These are phyloP conservation scores for Thelephora ganbajun DNA, from an alignment of 768 basidiomycete species.

Conservation along the genomic window DNA sequence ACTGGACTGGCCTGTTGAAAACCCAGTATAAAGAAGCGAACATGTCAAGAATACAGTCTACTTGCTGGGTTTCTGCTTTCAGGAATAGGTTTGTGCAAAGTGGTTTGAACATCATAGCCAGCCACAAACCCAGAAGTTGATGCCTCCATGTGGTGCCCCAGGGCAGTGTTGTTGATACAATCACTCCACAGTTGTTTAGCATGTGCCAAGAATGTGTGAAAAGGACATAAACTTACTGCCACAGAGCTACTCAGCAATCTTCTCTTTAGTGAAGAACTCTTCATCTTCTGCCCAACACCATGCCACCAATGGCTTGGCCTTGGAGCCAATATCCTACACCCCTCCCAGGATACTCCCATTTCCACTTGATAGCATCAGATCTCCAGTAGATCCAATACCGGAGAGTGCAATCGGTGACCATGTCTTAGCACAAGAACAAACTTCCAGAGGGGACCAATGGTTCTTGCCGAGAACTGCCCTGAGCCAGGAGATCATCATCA, in stretches of 20 bases:
- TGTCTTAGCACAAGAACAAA: slow-evolving; percentile 6
- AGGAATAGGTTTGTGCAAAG: slow-evolving; percentile 86
- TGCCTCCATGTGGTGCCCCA: slow-evolving; percentile 75
- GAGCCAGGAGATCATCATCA: slow-evolving; percentile 32
- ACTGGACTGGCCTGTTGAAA: too few species aligned
- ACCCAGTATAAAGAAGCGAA: slow-evolving; percentile 88
- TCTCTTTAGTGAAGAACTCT: slow-evolving; percentile 69
- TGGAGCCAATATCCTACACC: slow-evolving; percentile 34
- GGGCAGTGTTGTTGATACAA: slow-evolving; percentile 56
- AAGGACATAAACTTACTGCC: slow-evolving; percentile 52
- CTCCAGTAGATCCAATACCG: slow-evolving; percentile 16
- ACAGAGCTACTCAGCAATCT: slow-evolving; percentile 94
- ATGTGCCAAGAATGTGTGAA: not conserved
- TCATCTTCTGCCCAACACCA: slow-evolving; percentile 82
- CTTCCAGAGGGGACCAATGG: slow-evolving; percentile 2
- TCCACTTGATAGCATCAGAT: slow-evolving; percentile 29
- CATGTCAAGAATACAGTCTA: slow-evolving; percentile 88
- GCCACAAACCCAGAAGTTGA: slow-evolving; percentile 74
- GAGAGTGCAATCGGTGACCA: slow-evolving; percentile 14
- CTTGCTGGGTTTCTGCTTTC: slow-evolving; percentile 94
- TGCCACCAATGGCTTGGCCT: slow-evolving; percentile 59
- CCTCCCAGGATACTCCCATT: too few species aligned
- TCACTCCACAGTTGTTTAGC: slow-evolving; percentile 31
- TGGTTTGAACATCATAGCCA: slow-evolving; percentile 51
- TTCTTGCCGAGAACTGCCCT: slow-evolving; percentile 24